phyloP scores from a whole-genome alignment of 805 yeast species.

The Saturnispora halmiae region DNA sequence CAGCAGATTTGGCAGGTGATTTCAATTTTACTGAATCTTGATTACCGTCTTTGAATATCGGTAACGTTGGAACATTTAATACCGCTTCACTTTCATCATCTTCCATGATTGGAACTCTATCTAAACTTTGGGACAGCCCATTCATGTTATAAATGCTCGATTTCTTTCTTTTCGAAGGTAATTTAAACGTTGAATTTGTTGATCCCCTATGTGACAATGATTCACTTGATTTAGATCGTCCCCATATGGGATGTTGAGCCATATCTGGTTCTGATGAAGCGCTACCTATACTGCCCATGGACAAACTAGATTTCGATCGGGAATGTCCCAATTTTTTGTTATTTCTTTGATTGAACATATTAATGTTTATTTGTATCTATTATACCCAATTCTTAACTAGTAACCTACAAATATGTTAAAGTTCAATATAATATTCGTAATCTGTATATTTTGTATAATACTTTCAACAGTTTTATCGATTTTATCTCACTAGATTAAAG shows the following conservation, averaged over 20 bases:
- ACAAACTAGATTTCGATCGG: conserved; percentile 4
- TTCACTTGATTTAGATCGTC: conserved; percentile 10
- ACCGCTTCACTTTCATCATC: conserved; percentile 26
- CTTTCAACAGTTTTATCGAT: too few species aligned
- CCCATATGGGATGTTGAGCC: conserved; percentile 3
- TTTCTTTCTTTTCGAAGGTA: neutral
- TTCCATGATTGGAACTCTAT: conserved; percentile 24
- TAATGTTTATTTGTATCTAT: too few species aligned
- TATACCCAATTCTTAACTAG: too few species aligned
- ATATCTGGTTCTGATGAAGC: neutral
- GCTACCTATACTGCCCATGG: neutral
- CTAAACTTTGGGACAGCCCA: conserved; percentile 9
- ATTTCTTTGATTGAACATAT: neutral
- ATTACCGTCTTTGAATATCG: conserved; percentile 16
- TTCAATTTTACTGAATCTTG: neutral
- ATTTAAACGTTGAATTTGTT: neutral
- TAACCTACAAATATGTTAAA: too few species aligned
- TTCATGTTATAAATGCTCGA: conserved; percentile 2
- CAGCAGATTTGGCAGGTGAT: conserved; percentile 1
- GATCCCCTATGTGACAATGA: conserved; percentile 6
- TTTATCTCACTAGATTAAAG: too few species aligned
- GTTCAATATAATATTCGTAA: too few species aligned
- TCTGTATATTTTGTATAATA: too few species aligned
- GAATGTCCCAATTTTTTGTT: neutral
- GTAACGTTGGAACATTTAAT: conserved; percentile 21